phyloP scores from a whole-genome alignment of 306 rosid genomes.

The Gleditsia sinensis region DNA sequence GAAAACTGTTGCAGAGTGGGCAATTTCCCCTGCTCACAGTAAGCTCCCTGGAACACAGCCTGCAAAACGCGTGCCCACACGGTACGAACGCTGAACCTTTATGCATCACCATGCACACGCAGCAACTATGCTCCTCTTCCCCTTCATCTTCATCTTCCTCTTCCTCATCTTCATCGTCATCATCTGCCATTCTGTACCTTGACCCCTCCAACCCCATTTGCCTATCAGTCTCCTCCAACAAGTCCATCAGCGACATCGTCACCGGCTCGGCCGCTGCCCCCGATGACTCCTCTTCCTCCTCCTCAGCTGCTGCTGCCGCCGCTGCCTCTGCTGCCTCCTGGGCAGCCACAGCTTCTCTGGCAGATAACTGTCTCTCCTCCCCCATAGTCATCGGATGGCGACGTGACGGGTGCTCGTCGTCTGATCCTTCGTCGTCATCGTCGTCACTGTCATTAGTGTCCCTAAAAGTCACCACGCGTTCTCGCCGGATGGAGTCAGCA shows the following conservation, averaged over 20 bases:
- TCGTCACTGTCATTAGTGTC: conserved; percentile 26
- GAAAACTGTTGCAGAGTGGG: conserved; percentile 78
- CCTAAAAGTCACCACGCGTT: conserved; percentile 30
- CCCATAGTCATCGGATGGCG: background rate
- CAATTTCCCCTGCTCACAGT: conserved; percentile 71
- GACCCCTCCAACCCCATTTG: conserved; percentile 70
- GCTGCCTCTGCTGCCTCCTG: conserved; percentile 50
- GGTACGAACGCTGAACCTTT: conserved; percentile 60
- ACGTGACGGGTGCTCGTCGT: background rate
- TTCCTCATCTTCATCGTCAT: conserved; percentile 22
- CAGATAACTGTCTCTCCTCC: conserved; percentile 45
- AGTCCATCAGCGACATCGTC: conserved; percentile 86
- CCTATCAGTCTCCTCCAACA: conserved; percentile 77
- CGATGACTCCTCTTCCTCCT: background rate
- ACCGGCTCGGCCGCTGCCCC: conserved; percentile 7
- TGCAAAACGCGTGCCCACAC: conserved; percentile 85
- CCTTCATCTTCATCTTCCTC: conserved; percentile 28
- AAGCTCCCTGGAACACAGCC: conserved; percentile 85
- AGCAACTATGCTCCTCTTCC: conserved; percentile 59
- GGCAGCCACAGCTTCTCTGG: conserved; percentile 47
- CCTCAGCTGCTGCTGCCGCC: conserved; percentile 17
- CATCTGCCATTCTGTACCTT: conserved; percentile 39
- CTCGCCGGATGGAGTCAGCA: conserved; percentile 37
- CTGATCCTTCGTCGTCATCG: background rate
- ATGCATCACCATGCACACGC: conserved; percentile 87